A percentile compares a stretch with the other conserved stretches of the same genome.
Conservation (phyloP, 2,329 filamentous ascomycete genomes). For the Calycina herbarum region DNA sequence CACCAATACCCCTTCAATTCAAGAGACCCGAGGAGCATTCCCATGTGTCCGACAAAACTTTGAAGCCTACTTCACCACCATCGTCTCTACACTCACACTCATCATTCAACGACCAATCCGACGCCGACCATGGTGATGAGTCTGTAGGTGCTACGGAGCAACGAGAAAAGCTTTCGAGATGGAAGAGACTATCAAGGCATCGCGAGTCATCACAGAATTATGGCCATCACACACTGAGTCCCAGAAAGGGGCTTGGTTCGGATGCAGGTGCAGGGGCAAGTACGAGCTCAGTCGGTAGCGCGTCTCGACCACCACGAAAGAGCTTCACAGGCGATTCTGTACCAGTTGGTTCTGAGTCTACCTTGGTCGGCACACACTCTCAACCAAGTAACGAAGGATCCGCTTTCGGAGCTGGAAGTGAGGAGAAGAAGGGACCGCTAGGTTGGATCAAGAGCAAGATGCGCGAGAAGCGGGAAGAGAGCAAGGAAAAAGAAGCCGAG, state of each 20-base stretch:
- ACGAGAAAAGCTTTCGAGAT: slow-evolving; percentile 70
- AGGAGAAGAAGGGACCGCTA: slow-evolving; percentile 57
- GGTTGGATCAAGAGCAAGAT: slow-evolving; percentile 67
- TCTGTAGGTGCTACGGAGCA: slow-evolving; percentile 51
- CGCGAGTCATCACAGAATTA: slow-evolving; percentile 53
- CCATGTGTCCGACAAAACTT: slow-evolving; percentile 37
- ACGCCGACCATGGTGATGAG: slow-evolving; percentile 73
- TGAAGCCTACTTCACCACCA: slow-evolving; percentile 72
- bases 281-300: slow-evolving; percentile 67
- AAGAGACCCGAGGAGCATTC: slow-evolving; percentile 27
- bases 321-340: slow-evolving; percentile 46
- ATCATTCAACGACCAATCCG: slow-evolving; percentile 77
- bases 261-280: slow-evolving; percentile 66
- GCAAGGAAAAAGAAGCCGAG: slow-evolving; percentile 31
- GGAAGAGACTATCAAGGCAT: slow-evolving; percentile 64
- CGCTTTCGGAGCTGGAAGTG: slow-evolving; percentile 23
- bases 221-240: slow-evolving; percentile 43
- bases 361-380: slow-evolving; percentile 26
- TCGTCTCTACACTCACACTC: slow-evolving; percentile 67
- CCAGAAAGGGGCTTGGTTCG: slow-evolving; percentile 53
- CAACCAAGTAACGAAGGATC: slow-evolving; percentile 39
- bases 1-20: slow-evolving; percentile 20
- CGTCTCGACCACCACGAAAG: slow-evolving; percentile 44
- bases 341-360: slow-evolving; percentile 35
- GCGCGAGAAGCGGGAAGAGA: slow-evolving; percentile 48